Base-by-base conservation (phyloP, 495 filamentous ascomycete genomes). In the Aspergillus steynii region DNA sequence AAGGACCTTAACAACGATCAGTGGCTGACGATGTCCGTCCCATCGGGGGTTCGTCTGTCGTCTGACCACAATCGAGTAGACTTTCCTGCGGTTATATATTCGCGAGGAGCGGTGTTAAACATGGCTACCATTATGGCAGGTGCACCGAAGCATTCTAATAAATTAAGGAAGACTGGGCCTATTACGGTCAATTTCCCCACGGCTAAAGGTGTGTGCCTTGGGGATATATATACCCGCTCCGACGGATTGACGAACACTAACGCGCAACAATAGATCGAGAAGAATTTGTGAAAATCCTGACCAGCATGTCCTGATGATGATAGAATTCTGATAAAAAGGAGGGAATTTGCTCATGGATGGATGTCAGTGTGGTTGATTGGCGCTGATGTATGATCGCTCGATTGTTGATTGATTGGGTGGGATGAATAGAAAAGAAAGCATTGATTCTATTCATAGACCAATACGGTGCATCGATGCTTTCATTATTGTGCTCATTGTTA, bases 21-120 rank as follows among this genome's bases (percentile, higher is more conserved):
- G 53, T 77, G 76, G 76, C 53, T 77, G 4, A 77, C 70, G 0
- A 61, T 77, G 54, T 34, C 67, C 29, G 47, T 67, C n/a, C 58
- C 59, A 5, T 27, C 61, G 9, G 55, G 52, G 14, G 20, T 12
- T 1, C 31, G 46, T 5, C 37, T 57, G 52, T 34, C 53, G 14
- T 67, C 60, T 15, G 71, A 74, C 9, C 62, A 61, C 28, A 74
- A 64, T 27, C 68, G 67, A 1, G 64, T 73, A 10, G 68, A 55
- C 20, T 65, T 79, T 50, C 65, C 65, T 5, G 56, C 53, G 2
- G 29, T 61, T 15, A 56, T 59, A n/a, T 75, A 65, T 53, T 57
- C 60, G 12, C 60, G 73, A 29, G 76, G 76, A 8, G 71, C 59
- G 5, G 59, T 66, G n/a, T 58, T 79, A 3, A 74, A 79, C 55